These are phyloP conservation scores for Lactarius trivialis DNA, from an alignment of 768 basidiomycete species.

Conservation along the genomic window DNA sequence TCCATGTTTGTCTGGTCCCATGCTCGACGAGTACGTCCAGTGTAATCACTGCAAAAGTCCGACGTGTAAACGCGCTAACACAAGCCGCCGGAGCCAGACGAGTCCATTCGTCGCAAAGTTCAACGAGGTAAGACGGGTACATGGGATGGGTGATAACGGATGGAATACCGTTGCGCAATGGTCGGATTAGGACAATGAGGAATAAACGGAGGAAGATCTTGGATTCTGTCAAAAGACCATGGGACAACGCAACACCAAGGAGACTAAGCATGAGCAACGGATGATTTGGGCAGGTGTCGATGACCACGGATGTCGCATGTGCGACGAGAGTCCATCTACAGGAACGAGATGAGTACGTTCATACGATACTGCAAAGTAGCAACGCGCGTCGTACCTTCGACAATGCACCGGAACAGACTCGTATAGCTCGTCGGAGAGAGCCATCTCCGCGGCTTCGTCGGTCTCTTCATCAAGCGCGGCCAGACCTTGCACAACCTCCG, in stretches of 20 bases:
- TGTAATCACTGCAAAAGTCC: slow-evolving; percentile 32
- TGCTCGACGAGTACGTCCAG: slow-evolving; percentile 28
- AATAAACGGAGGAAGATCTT: slow-evolving; percentile 37
- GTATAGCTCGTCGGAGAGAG: slow-evolving; percentile 38
- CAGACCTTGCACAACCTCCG: slow-evolving; percentile 22
- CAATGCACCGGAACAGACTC: slow-evolving; percentile 46
- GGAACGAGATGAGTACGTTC: background rate
- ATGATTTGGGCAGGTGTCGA: slow-evolving; percentile 40
- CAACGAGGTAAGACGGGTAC: slow-evolving; percentile 18
- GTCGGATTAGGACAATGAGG: slow-evolving; percentile 35
- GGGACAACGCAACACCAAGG: slow-evolving; percentile 45
- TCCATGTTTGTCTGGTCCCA: slow-evolving; percentile 33
- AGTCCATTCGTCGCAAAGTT: slow-evolving; percentile 14
- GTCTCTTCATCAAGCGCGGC: slow-evolving; percentile 26
- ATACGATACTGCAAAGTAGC: background rate
- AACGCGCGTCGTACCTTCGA: slow-evolving; percentile 37
- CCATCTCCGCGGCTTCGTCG: slow-evolving; percentile 26
- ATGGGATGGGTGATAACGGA: slow-evolving; percentile 16
- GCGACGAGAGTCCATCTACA: slow-evolving; percentile 44
- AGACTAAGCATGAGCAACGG: slow-evolving; percentile 44
- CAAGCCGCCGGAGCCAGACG: background rate
- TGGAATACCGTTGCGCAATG: slow-evolving; percentile 19
- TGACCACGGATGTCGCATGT: slow-evolving; percentile 45
- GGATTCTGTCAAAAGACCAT: slow-evolving; percentile 40
- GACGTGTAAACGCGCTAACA: slow-evolving; percentile 15